phyloP scores from a whole-genome alignment of 1,284 basidiomycete genomes.

The Naganishia sp. region DNA sequence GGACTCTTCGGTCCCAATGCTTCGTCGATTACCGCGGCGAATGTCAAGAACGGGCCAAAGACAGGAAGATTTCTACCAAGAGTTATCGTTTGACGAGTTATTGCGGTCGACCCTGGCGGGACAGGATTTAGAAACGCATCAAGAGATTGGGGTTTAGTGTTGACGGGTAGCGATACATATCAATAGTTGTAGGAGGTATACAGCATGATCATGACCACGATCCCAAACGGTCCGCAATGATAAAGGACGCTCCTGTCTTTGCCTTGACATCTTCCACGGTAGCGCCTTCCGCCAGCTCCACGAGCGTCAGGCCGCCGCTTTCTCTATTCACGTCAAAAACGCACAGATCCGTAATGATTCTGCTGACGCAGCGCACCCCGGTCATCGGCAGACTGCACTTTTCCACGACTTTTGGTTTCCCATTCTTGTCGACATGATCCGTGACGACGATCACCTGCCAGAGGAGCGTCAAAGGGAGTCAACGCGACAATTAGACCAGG shows the following conservation, averaged over 20 bases:
- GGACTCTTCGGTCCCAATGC: slow-evolving; percentile 39
- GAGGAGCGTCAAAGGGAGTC: neutral
- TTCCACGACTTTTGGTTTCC: slow-evolving; percentile 80
- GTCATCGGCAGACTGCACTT: slow-evolving; percentile 83
- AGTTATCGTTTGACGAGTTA: slow-evolving; percentile 40
- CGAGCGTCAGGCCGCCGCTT: slow-evolving; percentile 69
- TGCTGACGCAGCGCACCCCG: slow-evolving; percentile 78
- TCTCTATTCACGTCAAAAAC: slow-evolving; percentile 84
- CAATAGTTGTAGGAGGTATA: neutral
- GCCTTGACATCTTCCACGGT: slow-evolving; percentile 78
- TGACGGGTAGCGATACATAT: neutral
- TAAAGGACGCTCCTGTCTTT: slow-evolving; percentile 81
- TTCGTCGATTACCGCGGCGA: slow-evolving; percentile 39
- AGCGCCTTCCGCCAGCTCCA: slow-evolving; percentile 79
- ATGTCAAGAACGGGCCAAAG: slow-evolving; percentile 14
- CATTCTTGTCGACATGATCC: slow-evolving; percentile 88
- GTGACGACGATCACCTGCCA: slow-evolving; percentile 66
- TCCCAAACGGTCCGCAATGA: slow-evolving; percentile 52
- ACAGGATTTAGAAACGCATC: slow-evolving; percentile 1
- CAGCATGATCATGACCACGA: slow-evolving; percentile 33
- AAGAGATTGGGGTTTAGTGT: neutral
- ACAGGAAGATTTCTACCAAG: slow-evolving; percentile 7
- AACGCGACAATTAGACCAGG: neutral
- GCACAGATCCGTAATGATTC: slow-evolving; percentile 86
- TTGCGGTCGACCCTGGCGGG: slow-evolving; percentile 39